Evolutionary conservation across 139 green algal species (phyloP).

Genomic region (Chlamydomonas sp.): DNA sequence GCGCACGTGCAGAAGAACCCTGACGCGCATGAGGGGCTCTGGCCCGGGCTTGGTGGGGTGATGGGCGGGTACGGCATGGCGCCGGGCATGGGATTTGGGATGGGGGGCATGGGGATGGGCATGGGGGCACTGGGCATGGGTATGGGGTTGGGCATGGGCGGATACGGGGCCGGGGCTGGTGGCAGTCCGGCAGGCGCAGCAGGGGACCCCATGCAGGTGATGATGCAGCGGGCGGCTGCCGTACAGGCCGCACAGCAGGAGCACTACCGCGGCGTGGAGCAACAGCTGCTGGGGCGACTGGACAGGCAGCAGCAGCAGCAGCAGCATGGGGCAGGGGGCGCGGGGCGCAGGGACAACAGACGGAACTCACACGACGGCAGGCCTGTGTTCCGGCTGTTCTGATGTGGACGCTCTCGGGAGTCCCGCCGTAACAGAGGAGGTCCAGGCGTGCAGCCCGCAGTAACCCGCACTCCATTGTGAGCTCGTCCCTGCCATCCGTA

Average conservation of each 20-base stretch:
- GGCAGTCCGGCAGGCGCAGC: neutral
- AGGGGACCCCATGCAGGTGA: neutral
- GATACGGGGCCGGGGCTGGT: neutral
- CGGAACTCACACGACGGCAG: conserved; percentile 12
- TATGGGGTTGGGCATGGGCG: neutral
- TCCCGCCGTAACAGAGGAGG: too few species aligned
- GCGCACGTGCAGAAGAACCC: too few species aligned
- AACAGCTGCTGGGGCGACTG: neutral
- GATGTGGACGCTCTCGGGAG: neutral
- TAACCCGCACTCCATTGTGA: too few species aligned
- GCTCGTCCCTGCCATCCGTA: too few species aligned
- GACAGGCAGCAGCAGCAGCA: neutral
- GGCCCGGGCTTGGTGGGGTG: neutral
- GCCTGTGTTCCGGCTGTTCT: conserved; percentile 19
- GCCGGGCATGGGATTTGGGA: neutral
- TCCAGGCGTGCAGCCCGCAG: too few species aligned
- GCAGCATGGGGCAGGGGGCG: neutral
- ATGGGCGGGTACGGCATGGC: neutral
- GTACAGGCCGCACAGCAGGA: neutral
- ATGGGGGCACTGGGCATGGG: neutral
- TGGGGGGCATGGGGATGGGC: neutral
- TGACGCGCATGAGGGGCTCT: too few species aligned
- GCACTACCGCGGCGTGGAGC: neutral
- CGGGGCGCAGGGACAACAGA: neutral
- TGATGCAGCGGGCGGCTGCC: neutral